A percentile compares a stretch with the other conserved stretches of the same genome.
Evolutionary conservation across 805 yeast species (phyloP).

Genomic region (Candida chilensis): DNA sequence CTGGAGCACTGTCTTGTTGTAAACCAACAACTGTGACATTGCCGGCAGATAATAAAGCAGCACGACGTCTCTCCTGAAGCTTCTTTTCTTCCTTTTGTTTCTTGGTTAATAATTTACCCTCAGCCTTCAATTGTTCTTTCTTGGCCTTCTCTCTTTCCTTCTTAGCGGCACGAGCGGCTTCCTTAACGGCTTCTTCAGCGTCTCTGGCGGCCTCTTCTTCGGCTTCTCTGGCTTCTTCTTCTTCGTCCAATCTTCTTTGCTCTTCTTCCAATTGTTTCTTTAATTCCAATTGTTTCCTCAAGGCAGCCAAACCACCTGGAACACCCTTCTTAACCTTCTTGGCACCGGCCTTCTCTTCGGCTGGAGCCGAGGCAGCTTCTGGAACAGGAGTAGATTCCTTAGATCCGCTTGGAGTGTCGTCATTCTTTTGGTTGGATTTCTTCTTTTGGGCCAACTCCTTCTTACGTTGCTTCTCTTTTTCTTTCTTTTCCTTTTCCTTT

Average conservation of each 20-base stretch:
- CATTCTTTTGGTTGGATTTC: conserved; percentile 40
- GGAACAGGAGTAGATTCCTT: conserved; percentile 19
- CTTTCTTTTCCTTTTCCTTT: conserved; percentile 92
- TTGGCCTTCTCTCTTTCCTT: conserved; percentile 82
- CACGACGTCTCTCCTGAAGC: conserved; percentile 80
- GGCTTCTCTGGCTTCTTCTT: conserved; percentile 38
- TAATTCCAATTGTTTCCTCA: conserved; percentile 82
- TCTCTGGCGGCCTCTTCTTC: conserved; percentile 41
- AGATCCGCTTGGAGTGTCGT: conserved; percentile 9
- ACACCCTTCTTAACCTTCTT: conserved; percentile 66
- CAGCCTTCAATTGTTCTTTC: conserved; percentile 89
- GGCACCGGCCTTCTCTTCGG: conserved; percentile 12
- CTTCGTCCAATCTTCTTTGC: conserved; percentile 62
- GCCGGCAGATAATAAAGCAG: conserved; percentile 69
- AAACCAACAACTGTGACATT: conserved; percentile 72
- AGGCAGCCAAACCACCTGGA: conserved; percentile 87
- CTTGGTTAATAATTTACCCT: conserved; percentile 89
- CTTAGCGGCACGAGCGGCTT: conserved; percentile 52
- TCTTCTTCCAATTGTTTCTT: conserved; percentile 86
- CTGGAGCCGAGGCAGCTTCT: conserved; percentile 24
- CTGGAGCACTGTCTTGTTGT: conserved; percentile 18
- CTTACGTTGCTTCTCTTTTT: conserved; percentile 82
- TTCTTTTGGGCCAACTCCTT: conserved; percentile 83
- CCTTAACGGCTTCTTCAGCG: conserved; percentile 61
- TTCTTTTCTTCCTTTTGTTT: conserved; percentile 93